These are phyloP conservation scores for Nitzschia sp. DNA, from an alignment of 108 stramenopile species.

Conservation along the genomic window DNA sequence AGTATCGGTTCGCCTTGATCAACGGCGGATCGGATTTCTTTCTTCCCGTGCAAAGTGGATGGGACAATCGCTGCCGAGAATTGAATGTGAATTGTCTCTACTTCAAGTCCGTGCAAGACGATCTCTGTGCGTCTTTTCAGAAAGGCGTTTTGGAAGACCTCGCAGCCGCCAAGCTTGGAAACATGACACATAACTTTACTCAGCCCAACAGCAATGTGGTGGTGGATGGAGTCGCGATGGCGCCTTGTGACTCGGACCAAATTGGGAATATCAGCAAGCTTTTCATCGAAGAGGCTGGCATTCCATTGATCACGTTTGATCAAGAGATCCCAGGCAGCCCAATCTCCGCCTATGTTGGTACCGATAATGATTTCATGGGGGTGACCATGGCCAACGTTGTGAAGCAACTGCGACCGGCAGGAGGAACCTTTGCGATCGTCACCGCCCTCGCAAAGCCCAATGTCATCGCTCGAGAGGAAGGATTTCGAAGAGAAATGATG, in stretches of 20 bases:
- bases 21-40: constrained; percentile 6
- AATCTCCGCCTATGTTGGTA: constrained; percentile 34
- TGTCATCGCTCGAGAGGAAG: background rate
- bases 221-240: constrained; percentile 4
- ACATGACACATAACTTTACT: background rate
- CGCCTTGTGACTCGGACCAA: background rate
- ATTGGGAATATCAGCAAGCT: background rate
- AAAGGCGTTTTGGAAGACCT: background rate
- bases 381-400: constrained; percentile 29
- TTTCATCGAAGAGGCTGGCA: background rate
- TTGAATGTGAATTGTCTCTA: background rate
- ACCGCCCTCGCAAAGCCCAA: background rate
- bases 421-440: constrained; percentile 37
- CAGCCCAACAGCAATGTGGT: background rate
- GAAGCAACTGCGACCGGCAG: constrained; percentile 28
- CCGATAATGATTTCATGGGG: constrained; percentile 37
- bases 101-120: background rate
- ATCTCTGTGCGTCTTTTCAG: background rate
- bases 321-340: background rate
- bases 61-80: background rate
- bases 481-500: background rate
- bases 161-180: background rate
- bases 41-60: background rate
- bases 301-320: constrained; percentile 23
- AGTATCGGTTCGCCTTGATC: background rate